Evolutionary conservation across 176 grass and related monocot species (phyloP).

Genomic region (Cenchrus purpureus): DNA sequence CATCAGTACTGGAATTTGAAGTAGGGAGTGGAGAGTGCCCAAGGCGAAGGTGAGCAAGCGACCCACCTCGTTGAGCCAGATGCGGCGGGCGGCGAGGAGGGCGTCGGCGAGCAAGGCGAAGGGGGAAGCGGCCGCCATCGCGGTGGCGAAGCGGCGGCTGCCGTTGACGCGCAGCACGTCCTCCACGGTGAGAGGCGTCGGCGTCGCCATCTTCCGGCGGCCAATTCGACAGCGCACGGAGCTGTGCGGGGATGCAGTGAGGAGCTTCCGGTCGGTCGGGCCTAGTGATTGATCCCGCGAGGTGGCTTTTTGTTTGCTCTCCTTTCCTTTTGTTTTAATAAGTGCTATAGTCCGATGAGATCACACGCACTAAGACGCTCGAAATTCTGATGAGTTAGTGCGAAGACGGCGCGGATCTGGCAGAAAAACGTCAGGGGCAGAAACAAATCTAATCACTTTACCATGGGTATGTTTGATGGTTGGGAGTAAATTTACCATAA

Average conservation of each 20-base stretch:
- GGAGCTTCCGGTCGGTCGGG: neutral
- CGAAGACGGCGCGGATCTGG: too few relatives aligned
- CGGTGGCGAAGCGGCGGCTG: constrained; percentile 69
- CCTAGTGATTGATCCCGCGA: too few relatives aligned
- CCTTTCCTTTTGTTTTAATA: too few relatives aligned
- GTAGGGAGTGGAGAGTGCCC: neutral
- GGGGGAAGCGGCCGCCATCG: constrained; percentile 69
- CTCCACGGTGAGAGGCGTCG: constrained; percentile 46
- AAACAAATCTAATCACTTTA: too few relatives aligned
- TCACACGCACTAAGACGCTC: too few relatives aligned
- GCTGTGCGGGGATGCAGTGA: too few relatives aligned
- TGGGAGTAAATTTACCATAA: too few relatives aligned
- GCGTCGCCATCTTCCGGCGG: constrained; percentile 41
- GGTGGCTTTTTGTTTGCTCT: too few relatives aligned
- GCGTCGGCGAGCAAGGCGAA: constrained; percentile 71
- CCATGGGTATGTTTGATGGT: too few relatives aligned
- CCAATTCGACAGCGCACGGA: neutral
- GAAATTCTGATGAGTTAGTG: too few relatives aligned
- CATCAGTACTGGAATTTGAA: neutral
- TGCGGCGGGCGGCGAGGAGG: constrained; percentile 65
- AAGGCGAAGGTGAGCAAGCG: neutral
- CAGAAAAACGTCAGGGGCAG: too few relatives aligned
- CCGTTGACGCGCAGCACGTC: constrained; percentile 66
- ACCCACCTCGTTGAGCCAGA: constrained; percentile 87
- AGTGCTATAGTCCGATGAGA: too few relatives aligned